These are phyloP conservation scores for Bipolaris bicolor DNA, from an alignment of 2,329 filamentous ascomycete genomes.

Conservation along the genomic window DNA sequence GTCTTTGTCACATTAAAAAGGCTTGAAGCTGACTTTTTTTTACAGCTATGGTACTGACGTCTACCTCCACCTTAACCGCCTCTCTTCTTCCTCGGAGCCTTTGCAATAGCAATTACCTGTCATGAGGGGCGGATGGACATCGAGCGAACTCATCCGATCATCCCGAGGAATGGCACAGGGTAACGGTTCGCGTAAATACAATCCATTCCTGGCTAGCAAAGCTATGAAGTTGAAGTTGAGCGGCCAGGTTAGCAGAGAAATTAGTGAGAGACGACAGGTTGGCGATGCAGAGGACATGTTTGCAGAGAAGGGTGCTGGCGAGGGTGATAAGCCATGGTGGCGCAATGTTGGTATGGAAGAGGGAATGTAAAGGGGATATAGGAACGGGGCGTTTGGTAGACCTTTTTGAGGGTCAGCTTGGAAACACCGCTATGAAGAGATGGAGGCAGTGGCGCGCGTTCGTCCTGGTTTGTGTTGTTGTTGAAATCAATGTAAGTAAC, in stretches of 20 bases:
- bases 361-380: conserved; percentile 44
- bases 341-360: conserved; percentile 58
- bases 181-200: conserved; percentile 34
- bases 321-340: conserved; percentile 52
- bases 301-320: conserved; percentile 40
- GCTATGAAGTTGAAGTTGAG: conserved; percentile 73
- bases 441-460: not conserved
- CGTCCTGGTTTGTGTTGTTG: not conserved
- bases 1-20: not conserved
- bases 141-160: conserved; percentile 41
- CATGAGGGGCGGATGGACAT: conserved; percentile 74
- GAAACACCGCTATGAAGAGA: not conserved
- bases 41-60: conserved; percentile 94
- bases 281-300: conserved; percentile 83
- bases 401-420: not conserved
- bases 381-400: not conserved
- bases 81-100: conserved; percentile 94
- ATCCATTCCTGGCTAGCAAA: conserved; percentile 49
- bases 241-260: conserved; percentile 61
- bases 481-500: not conserved
- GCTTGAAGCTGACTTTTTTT: conserved; percentile 22
- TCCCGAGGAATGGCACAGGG: conserved; percentile 65
- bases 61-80: conserved; percentile 94
- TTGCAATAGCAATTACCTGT: conserved; percentile 91
- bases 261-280: conserved; percentile 87